phyloP scores from a whole-genome alignment of 2,329 filamentous ascomycete genomes.

The Pyricularia sp. region DNA sequence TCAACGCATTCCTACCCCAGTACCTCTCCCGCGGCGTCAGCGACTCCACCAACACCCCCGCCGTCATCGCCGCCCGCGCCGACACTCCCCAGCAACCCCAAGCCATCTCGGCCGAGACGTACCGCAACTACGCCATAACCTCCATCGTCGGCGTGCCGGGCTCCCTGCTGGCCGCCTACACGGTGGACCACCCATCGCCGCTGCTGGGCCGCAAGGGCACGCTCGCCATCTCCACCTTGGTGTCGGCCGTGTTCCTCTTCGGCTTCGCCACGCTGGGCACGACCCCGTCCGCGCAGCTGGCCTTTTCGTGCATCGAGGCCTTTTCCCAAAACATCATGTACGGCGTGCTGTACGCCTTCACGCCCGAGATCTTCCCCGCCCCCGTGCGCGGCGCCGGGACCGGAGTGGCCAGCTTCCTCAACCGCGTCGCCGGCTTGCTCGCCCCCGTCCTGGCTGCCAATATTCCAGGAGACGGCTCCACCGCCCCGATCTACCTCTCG shows the following conservation, averaged over 20 bases:
- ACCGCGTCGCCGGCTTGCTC: slow-evolving; percentile 52
- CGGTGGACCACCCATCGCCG: slow-evolving; percentile 52
- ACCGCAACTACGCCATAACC: slow-evolving; percentile 74
- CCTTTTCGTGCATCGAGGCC: slow-evolving; percentile 54
- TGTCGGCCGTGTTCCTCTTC: slow-evolving; percentile 58
- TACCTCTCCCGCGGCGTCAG: slow-evolving; percentile 52
- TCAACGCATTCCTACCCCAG: slow-evolving; percentile 83
- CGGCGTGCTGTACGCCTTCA: slow-evolving; percentile 64
- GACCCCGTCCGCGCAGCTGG: slow-evolving; percentile 44
- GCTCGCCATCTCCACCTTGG: slow-evolving; percentile 52
- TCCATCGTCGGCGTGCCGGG: slow-evolving; percentile 66
- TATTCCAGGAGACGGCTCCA: slow-evolving; percentile 43
- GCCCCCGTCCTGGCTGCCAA: slow-evolving; percentile 56
- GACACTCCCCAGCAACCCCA: slow-evolving; percentile 9
- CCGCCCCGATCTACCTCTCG: slow-evolving; percentile 43
- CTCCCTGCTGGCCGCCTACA: slow-evolving; percentile 58
- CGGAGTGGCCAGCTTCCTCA: slow-evolving; percentile 59
- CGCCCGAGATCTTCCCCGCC: slow-evolving; percentile 63
- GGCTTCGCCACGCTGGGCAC: slow-evolving; percentile 49
- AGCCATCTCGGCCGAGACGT: slow-evolving; percentile 36
- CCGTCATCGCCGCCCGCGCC: slow-evolving; percentile 18
- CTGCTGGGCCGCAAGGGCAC: slow-evolving; percentile 58
- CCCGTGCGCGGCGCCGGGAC: slow-evolving; percentile 59
- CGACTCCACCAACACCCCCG: slow-evolving; percentile 6
- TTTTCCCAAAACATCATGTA: slow-evolving; percentile 70